A percentile compares a stretch with the other conserved stretches of the same genome.
Evolutionary conservation across 495 filamentous ascomycete species (phyloP).

Genomic region (Pyronema omphalodes): DNA sequence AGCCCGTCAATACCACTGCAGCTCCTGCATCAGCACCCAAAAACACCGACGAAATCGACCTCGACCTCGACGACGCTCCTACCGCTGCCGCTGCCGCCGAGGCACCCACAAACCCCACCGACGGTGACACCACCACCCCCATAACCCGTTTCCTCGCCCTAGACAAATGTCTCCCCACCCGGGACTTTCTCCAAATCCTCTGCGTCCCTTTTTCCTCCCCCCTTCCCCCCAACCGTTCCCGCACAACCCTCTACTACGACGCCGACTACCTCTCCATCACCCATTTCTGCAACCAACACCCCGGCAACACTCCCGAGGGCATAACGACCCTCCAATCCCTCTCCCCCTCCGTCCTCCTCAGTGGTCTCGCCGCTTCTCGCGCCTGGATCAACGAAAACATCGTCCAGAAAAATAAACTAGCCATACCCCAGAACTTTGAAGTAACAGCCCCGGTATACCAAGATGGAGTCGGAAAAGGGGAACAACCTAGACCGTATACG

Average conservation of each 20-base stretch:
- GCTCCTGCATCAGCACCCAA: conserved; percentile 2
- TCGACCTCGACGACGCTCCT: conserved; percentile 11
- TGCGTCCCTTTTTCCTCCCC: conserved; percentile 28
- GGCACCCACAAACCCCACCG: conserved; percentile 28
- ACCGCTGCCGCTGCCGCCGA: not conserved
- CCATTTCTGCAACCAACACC: conserved; percentile 48
- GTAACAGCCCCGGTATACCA: conserved; percentile 56
- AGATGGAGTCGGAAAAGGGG: conserved; percentile 22
- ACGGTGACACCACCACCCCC: conserved; percentile 24
- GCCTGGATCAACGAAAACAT: conserved; percentile 74
- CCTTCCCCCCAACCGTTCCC: conserved; percentile 23
- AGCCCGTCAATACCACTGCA: conserved; percentile 5
- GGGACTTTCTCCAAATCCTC: conserved; percentile 66
- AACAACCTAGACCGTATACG: conserved; percentile 53
- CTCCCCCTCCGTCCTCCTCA: conserved; percentile 1
- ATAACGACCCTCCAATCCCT: conserved; percentile 2
- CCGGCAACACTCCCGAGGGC: conserved; percentile 9
- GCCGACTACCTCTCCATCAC: conserved; percentile 89
- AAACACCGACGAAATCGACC: conserved; percentile 29
- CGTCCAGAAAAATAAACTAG: conserved; percentile 37
- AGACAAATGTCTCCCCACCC: conserved; percentile 64
- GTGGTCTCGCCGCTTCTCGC: too few species aligned
- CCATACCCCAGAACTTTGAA: conserved; percentile 53
- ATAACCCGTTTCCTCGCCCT: conserved; percentile 66
- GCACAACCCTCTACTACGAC: conserved; percentile 52